Conservation (phyloP, 164 flowering plant genomes). For the Magnolia kwangsiensis region DNA sequence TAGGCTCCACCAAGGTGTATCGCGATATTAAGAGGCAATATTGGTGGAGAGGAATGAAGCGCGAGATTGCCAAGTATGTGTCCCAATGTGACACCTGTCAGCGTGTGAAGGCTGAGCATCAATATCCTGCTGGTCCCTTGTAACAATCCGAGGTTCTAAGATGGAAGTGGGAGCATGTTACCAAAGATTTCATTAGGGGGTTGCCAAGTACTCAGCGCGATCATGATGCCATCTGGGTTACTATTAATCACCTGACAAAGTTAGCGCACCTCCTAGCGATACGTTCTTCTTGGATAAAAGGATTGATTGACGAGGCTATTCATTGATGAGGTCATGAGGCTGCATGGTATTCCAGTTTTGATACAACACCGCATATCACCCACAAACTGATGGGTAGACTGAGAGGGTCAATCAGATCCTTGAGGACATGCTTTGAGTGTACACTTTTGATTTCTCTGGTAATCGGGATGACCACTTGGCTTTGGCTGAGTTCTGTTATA, state of each 20-base stretch:
- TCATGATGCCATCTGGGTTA: neutral
- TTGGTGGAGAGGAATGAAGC: neutral
- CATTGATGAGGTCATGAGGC: no score
- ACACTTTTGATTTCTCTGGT: no score
- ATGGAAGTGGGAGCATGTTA: neutral
- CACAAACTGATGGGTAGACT: no score
- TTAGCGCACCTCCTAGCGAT: neutral
- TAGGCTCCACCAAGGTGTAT: neutral
- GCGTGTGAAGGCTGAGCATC: neutral
- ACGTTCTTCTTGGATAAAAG: neutral
- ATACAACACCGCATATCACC: no score
- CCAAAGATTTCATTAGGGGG: neutral
- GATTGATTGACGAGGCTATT: no score
- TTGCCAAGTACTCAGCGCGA: neutral
- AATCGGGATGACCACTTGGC: no score
- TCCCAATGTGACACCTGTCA: neutral
- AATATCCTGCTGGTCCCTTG: neutral
- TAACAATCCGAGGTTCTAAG: neutral
- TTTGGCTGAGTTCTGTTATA: no score
- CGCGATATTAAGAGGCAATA: neutral
- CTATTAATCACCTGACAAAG: neutral
- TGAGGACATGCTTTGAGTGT: no score
- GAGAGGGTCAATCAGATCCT: no score
- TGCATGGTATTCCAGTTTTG: no score
- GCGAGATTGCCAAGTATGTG: neutral